Evolutionary conservation across 1,139 yeast genomes (phyloP).

Genomic region (Protomyces inundatus): DNA sequence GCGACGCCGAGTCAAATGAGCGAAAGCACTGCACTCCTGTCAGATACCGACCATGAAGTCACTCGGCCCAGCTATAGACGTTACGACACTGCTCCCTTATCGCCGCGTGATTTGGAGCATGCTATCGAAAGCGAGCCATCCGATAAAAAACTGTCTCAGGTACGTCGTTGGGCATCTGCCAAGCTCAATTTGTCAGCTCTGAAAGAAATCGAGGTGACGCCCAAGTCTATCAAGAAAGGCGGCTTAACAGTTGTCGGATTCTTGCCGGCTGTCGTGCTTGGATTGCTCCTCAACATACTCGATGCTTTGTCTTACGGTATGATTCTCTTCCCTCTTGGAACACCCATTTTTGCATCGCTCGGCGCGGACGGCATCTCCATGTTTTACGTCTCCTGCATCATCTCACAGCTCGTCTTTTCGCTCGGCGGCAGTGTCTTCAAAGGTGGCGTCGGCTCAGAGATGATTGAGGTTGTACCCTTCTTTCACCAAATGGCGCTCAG

Average conservation of each 20-base stretch:
- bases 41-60: background rate
- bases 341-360: slow-evolving; percentile 63
- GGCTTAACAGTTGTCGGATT: slow-evolving; percentile 35
- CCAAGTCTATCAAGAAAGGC: background rate
- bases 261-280: slow-evolving; percentile 75
- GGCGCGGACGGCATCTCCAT: slow-evolving; percentile 89
- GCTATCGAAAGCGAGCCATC: background rate
- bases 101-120: background rate
- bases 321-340: slow-evolving; percentile 91
- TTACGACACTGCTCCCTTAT: background rate
- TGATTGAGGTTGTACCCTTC: slow-evolving; percentile 97
- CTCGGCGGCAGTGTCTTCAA: slow-evolving; percentile 85
- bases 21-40: slow-evolving; percentile 9
- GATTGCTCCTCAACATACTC: slow-evolving; percentile 73
- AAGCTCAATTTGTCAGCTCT: background rate
- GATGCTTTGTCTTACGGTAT: slow-evolving; percentile 95
- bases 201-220: slow-evolving; percentile 5
- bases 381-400: slow-evolving; percentile 85
- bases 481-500: slow-evolving; percentile 90
- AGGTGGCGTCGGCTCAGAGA: slow-evolving; percentile 90
- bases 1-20: slow-evolving; percentile 22
- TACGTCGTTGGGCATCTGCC: background rate
- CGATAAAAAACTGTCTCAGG: background rate
- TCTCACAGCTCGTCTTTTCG: slow-evolving; percentile 82
- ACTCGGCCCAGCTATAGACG: background rate